Percentiles rank a stretch among this genome's conserved stretches.
phyloP scores from a whole-genome alignment of 2,329 filamentous ascomycete genomes.

The Chaetomiaceae sp. region DNA sequence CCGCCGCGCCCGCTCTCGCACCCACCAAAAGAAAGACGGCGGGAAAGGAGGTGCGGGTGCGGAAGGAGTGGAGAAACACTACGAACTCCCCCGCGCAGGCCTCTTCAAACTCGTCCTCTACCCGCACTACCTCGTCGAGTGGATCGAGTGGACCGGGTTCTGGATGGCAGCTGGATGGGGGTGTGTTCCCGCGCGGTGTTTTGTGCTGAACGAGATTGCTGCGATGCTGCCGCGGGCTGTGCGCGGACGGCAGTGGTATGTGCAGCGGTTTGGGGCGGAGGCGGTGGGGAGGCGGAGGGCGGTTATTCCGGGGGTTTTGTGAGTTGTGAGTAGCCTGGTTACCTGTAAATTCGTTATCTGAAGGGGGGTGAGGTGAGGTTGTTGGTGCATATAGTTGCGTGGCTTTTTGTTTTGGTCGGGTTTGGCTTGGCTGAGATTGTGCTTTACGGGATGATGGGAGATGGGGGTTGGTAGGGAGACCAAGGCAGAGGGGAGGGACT shows the following conservation, averaged over 20 bases:
- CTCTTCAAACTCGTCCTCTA: slow-evolving; percentile 79
- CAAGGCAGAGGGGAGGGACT: too few species aligned
- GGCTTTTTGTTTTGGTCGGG: too few species aligned
- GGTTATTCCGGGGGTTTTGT: slow-evolving; percentile 51
- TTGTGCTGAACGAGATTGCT: slow-evolving; percentile 80
- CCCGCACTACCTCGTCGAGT: slow-evolving; percentile 94
- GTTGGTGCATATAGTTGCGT: too few species aligned
- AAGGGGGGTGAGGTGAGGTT: too few species aligned
- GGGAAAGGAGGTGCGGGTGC: slow-evolving; percentile 42
- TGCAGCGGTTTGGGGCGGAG: slow-evolving; percentile 79
- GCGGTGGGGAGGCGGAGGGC: slow-evolving; percentile 71
- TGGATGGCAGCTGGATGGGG: slow-evolving; percentile 66
- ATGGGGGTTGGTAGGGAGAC: too few species aligned
- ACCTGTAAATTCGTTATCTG: too few species aligned
- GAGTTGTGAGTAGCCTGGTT: slow-evolving; percentile 23
- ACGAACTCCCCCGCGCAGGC: slow-evolving; percentile 78
- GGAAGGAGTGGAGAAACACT: slow-evolving; percentile 75
- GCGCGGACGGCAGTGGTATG: slow-evolving; percentile 79
- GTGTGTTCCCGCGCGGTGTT: slow-evolving; percentile 71
- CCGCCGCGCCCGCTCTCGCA: slow-evolving; percentile 28
- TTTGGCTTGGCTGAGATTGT: too few species aligned
- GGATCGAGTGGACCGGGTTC: slow-evolving; percentile 92
- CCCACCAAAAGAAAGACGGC: slow-evolving; percentile 20
- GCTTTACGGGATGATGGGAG: too few species aligned
- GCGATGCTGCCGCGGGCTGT: slow-evolving; percentile 86